phyloP scores from a whole-genome alignment of 768 basidiomycete genomes.

The Strobilomyces dryophilus region DNA sequence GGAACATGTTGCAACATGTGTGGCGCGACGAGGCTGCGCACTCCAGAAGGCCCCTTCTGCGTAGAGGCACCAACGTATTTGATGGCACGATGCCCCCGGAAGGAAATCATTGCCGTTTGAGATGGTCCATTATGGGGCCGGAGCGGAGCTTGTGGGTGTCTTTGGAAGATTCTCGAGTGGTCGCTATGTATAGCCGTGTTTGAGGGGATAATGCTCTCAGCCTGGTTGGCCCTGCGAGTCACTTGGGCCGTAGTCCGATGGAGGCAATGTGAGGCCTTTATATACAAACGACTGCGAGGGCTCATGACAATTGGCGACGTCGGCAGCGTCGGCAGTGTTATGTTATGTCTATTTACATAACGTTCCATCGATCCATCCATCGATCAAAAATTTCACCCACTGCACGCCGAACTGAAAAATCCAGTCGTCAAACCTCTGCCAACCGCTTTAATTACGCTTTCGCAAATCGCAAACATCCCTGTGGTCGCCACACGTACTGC shows the following conservation, averaged over 20 bases:
- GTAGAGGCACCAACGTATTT: constrained; percentile 7
- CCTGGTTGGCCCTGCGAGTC: constrained; percentile 9
- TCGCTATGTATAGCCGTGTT: constrained; percentile 18
- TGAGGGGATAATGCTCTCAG: constrained; percentile 16
- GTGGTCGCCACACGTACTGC: constrained; percentile 20
- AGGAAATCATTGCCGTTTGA: constrained; percentile 15
- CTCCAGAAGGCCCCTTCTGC: constrained; percentile 2
- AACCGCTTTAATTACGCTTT: constrained; percentile 23
- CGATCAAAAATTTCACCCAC: constrained; percentile 18
- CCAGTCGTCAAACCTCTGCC: constrained; percentile 3
- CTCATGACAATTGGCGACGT: constrained; percentile 8
- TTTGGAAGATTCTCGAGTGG: constrained; percentile 4
- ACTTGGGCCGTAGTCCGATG: background rate
- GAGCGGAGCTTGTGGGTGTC: constrained; percentile 20
- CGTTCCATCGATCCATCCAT: constrained; percentile 6
- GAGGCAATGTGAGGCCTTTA: constrained; percentile 19
- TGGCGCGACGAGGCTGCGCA: constrained; percentile 21
- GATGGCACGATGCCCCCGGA: constrained; percentile 14
- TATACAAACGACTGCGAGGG: constrained; percentile 9
- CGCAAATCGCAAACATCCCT: constrained; percentile 12
- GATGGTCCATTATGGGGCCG: constrained; percentile 9
- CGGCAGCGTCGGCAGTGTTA: constrained; percentile 1
- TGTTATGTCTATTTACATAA: constrained; percentile 21
- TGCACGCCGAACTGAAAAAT: background rate
- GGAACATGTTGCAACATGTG: constrained; percentile 22